A percentile compares a stretch with the other conserved stretches of the same genome.
phyloP scores from a whole-genome alignment of 495 filamentous ascomycete genomes.

The Aspergillus funiculosus region DNA sequence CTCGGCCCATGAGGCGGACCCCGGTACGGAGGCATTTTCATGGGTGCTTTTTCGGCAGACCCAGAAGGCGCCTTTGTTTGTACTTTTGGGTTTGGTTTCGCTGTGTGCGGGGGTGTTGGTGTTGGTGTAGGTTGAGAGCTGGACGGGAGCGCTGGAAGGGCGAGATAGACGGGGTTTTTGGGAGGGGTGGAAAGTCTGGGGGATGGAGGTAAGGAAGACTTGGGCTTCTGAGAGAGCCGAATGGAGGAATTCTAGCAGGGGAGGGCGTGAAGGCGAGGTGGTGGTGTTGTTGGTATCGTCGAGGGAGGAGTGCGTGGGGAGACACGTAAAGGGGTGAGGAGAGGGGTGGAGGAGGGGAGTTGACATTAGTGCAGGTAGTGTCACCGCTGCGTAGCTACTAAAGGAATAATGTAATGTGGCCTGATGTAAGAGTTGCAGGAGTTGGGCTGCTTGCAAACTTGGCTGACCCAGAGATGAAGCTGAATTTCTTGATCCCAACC shows the following conservation, averaged over 20 bases:
- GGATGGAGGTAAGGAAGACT: conserved; percentile 45
- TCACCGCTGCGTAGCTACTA: no score
- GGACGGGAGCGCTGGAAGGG: conserved; percentile 41
- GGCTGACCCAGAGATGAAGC: conserved; percentile 1
- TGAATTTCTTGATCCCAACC: background rate
- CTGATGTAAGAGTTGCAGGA: background rate
- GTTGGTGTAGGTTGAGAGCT: conserved; percentile 41
- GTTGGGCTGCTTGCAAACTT: background rate
- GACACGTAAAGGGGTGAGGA: conserved; percentile 27
- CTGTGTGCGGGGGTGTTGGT: no score
- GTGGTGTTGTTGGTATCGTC: background rate
- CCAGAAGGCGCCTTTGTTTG: conserved; percentile 64
- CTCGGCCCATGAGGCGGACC: conserved; percentile 61
- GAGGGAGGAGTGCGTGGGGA: conserved; percentile 31
- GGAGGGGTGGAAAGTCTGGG: conserved; percentile 23
- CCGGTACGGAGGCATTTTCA: conserved; percentile 42
- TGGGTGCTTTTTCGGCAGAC: conserved; percentile 61
- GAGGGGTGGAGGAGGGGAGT: background rate
- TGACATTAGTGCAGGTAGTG: no score
- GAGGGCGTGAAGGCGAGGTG: conserved; percentile 8
- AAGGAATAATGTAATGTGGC: background rate
- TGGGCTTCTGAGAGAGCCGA: conserved; percentile 51
- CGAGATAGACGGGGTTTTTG: conserved; percentile 29
- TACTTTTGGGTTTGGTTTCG: no score
- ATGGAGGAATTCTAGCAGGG: conserved; percentile 20